Evolutionary conservation across 352 stramenopile species (phyloP).

Genomic region (Thraustotheca clavata): DNA sequence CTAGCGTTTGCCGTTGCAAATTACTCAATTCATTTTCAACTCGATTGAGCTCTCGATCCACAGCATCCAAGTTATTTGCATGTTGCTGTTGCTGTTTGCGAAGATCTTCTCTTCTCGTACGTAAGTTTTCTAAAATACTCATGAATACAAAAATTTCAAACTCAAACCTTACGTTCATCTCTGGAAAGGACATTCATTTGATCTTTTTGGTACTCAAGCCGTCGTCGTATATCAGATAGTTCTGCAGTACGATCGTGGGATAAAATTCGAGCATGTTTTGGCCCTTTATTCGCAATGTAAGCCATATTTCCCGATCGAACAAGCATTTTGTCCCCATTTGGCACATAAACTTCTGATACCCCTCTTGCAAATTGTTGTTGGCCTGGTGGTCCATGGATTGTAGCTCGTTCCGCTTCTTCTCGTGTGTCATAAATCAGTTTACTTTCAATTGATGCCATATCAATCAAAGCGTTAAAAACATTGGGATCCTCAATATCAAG

Average conservation of each 20-base stretch:
- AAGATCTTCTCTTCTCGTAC: background rate
- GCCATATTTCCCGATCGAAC: constrained; percentile 66
- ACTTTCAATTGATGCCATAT: constrained; percentile 67
- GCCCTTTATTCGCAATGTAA: constrained; percentile 70
- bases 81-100: constrained; percentile 3
- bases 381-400: constrained; percentile 46
- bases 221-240: constrained; percentile 37
- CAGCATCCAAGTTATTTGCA: background rate
- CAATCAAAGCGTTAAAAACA: constrained; percentile 74
- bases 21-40: constrained; percentile 26
- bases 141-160: background rate
- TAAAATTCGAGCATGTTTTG: constrained; percentile 55
- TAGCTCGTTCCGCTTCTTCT: constrained; percentile 39
- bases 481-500: constrained; percentile 62
- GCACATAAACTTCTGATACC: constrained; percentile 62
- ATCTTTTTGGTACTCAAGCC: constrained; percentile 35
- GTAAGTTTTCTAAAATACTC: background rate
- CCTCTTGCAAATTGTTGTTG: constrained; percentile 53
- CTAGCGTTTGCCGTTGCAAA: constrained; percentile 44
- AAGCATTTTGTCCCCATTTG: constrained; percentile 66
- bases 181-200: constrained; percentile 45
- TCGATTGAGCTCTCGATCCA: background rate
- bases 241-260: constrained; percentile 61
- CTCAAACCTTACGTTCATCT: background rate
- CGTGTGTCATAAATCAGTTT: constrained; percentile 63